phyloP scores from a whole-genome alignment of 2,329 filamentous ascomycete genomes.

The Hymenoscyphus fructigenus region DNA sequence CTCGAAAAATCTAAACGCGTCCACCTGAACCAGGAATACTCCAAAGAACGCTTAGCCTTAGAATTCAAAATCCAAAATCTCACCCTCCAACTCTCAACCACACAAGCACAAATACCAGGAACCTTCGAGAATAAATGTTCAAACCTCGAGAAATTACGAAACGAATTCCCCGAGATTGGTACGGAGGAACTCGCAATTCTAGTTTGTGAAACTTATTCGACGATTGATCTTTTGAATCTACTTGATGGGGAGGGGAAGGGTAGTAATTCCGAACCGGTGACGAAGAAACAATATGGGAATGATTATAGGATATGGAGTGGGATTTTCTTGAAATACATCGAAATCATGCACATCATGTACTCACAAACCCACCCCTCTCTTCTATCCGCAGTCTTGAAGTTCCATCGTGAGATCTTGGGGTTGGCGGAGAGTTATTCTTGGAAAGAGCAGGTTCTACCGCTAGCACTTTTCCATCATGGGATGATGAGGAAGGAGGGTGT shows the following conservation, averaged over 20 bases:
- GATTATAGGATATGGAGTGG: background rate
- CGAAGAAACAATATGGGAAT: background rate
- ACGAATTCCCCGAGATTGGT: background rate
- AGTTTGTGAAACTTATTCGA: background rate
- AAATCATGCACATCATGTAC: background rate
- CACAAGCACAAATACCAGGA: background rate
- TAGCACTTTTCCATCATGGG: background rate
- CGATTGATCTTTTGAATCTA: background rate
- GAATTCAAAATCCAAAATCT: background rate
- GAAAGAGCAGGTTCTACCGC: background rate
- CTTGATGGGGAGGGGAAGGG: background rate
- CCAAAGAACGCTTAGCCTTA: background rate
- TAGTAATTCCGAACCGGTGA: background rate
- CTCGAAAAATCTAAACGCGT: background rate
- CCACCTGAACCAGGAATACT: background rate
- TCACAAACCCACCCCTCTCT: background rate
- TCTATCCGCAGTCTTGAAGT: background rate
- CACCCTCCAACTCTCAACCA: background rate
- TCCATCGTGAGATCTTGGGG: background rate
- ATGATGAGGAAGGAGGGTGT: background rate
- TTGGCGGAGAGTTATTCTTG: background rate
- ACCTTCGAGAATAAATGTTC: background rate
- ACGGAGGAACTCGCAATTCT: background rate
- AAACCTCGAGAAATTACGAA: background rate
- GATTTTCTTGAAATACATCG: background rate